Conservation (phyloP, 495 filamentous ascomycete genomes). For the Penicillium ucsense region DNA sequence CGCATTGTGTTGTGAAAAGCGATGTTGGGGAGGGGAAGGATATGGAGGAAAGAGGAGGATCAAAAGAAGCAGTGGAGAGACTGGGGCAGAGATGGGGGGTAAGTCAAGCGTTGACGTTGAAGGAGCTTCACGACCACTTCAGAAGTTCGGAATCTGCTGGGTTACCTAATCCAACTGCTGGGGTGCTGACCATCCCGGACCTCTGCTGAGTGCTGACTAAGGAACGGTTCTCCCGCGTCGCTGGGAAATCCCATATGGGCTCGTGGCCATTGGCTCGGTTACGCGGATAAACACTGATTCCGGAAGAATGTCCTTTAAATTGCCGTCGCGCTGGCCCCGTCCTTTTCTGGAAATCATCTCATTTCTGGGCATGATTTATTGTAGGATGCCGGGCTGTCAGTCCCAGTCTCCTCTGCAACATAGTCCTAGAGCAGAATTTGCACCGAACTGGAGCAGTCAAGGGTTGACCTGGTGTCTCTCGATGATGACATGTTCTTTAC, state of each 20-base stretch:
- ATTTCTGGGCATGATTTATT: slow-evolving; percentile 74
- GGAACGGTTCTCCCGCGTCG: neutral
- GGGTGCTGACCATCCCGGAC: slow-evolving; percentile 19
- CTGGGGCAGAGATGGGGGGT: neutral
- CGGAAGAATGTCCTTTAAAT: slow-evolving; percentile 5
- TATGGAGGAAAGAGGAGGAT: slow-evolving; percentile 23
- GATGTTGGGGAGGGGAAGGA: slow-evolving; percentile 16
- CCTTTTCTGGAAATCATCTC: slow-evolving; percentile 42
- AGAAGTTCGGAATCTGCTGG: slow-evolving; percentile 23
- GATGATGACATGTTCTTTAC: slow-evolving; percentile 53
- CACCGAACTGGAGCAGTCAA: slow-evolving; percentile 62
- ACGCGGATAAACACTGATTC: slow-evolving; percentile 22
- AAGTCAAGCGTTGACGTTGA: neutral
- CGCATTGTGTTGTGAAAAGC: slow-evolving; percentile 58
- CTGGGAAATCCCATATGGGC: slow-evolving; percentile 22
- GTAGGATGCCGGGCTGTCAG: slow-evolving; percentile 55
- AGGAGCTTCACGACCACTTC: slow-evolving; percentile 17
- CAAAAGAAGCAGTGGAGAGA: slow-evolving; percentile 12
- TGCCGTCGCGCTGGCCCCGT: slow-evolving; percentile 5
- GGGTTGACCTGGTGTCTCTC: slow-evolving; percentile 16
- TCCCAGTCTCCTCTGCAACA: slow-evolving; percentile 54
- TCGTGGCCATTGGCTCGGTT: slow-evolving; percentile 18
- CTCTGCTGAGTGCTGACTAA: slow-evolving; percentile 21
- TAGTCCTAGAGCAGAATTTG: slow-evolving; percentile 48
- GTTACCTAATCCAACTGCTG: slow-evolving; percentile 13